Percentiles rank a stretch among this genome's conserved stretches.
Evolutionary conservation across 2,329 filamentous ascomycete species (phyloP).

Genomic region (Diaporthe citrichinensis): DNA sequence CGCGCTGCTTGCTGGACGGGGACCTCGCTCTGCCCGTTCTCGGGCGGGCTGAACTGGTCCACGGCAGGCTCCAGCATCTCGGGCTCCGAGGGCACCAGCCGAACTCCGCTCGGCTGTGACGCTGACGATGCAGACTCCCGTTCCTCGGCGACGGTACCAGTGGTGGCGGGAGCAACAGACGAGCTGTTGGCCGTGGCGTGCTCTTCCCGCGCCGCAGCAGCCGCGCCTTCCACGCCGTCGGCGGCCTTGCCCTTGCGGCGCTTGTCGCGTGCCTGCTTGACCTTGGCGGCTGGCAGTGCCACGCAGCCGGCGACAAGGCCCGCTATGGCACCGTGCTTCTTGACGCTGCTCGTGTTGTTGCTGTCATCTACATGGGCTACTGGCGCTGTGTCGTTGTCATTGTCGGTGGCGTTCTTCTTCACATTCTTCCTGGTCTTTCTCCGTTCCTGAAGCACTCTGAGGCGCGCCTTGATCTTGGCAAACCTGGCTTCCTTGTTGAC

Average conservation of each 20-base stretch:
- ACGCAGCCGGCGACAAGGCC: slow-evolving; percentile 25
- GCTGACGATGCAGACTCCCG: background rate
- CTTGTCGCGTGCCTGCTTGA: slow-evolving; percentile 29
- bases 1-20: slow-evolving; percentile 11
- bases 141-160: background rate
- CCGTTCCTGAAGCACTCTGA: background rate
- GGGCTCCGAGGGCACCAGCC: slow-evolving; percentile 16
- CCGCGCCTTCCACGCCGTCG: slow-evolving; percentile 3
- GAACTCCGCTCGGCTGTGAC: background rate
- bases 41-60: slow-evolving; percentile 16
- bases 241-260: slow-evolving; percentile 26
- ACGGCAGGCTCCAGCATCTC: background rate
- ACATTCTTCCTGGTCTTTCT: slow-evolving; percentile 16
- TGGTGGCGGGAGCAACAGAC: background rate
- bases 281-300: slow-evolving; percentile 23
- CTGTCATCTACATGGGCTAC: background rate
- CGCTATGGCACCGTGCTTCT: slow-evolving; percentile 27
- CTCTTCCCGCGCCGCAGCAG: slow-evolving; percentile 8
- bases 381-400: background rate
- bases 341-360: background rate
- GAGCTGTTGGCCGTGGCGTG: background rate
- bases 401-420: background rate
- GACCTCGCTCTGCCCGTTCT: slow-evolving; percentile 33
- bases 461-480: background rate
- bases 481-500: slow-evolving; percentile 30